Base-by-base conservation (phyloP, 768 basidiomycete species). In the Omphalotus guepiniiformis region DNA sequence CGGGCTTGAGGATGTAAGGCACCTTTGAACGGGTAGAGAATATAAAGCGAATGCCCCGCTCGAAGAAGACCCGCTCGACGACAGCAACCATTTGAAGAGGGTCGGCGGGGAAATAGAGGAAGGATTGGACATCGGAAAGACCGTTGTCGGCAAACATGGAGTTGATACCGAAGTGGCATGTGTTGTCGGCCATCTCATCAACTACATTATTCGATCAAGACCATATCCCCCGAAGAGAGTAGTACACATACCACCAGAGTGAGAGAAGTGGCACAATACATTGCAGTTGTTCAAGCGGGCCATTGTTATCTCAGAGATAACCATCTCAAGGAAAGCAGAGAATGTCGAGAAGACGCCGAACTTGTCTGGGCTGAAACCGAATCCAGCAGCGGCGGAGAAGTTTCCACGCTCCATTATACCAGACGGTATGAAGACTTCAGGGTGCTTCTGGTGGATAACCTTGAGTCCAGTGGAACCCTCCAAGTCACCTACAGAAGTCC, bases 21-120 rank as follows among this genome's bases (percentile, higher is more conserved):
- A 93, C 87, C 66, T 93, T 93, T 26, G 91, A 80, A 34, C 91
- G 86, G 4, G 91, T 93, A 4, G 88, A 92, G 69, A 93, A 93
- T 57, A 93, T 69, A 64, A 93, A 93, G 49, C 91, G 85, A 11
- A 93, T 35, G 18, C 91, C 90, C 34, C 78, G 78, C 50, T 90
- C 77, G 66, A 91, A 92, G 74, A 93, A 91, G 23, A 92, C 86
- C 16, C 74, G 74, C 54, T 84, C 67, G 57, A 93, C 72, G 58
- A 91, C 67, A 26, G 86, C 85, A 39, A 75, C 61, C 89, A 93
- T 93, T 63, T 93, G 89, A 30, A 78, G 64, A 3, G 85, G 67
- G 57, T 93, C 90, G 3, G 88, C 91, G 18, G 91, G 88, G 83
- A 93, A 93, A 70, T 93, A 93, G 25, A 93, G 71, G 70, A 72